Conservation (phyloP, 2,329 filamentous ascomycete species). For the Phialocephala sp. region DNA sequence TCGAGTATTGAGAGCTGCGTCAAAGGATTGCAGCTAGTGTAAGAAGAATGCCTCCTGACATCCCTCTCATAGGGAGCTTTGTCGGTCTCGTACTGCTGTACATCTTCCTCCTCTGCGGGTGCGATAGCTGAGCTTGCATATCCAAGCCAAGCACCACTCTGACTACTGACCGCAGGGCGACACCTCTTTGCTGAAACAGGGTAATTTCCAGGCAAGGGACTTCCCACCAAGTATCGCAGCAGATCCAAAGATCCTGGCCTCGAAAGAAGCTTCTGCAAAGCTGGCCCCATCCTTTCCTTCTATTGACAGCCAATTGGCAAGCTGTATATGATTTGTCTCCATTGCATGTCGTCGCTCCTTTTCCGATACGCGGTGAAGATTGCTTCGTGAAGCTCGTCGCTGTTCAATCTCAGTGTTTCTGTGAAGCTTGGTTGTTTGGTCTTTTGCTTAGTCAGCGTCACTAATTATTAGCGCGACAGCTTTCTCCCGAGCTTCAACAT, state of each 20-base stretch:
- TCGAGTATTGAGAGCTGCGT: neutral
- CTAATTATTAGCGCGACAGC: constrained; percentile 18
- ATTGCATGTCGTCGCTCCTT: constrained; percentile 33
- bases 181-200: neutral
- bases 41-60: neutral
- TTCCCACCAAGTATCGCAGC: constrained; percentile 32
- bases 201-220: neutral
- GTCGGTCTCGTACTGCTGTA: neutral
- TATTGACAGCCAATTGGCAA: constrained; percentile 24
- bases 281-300: constrained; percentile 36
- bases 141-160: neutral
- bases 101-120: neutral
- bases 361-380: neutral
- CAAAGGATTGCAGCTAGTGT: neutral
- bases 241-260: constrained; percentile 40
- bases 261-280: constrained; percentile 39
- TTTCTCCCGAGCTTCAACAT: constrained; percentile 33
- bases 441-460: constrained; percentile 10
- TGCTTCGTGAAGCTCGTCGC: neutral
- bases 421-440: neutral
- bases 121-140: neutral
- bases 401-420: neutral
- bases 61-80: neutral
- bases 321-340: constrained; percentile 19
- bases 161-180: neutral